Base-by-base conservation (phyloP, 75 land plant species). In the Isoetes taiwanensis region DNA sequence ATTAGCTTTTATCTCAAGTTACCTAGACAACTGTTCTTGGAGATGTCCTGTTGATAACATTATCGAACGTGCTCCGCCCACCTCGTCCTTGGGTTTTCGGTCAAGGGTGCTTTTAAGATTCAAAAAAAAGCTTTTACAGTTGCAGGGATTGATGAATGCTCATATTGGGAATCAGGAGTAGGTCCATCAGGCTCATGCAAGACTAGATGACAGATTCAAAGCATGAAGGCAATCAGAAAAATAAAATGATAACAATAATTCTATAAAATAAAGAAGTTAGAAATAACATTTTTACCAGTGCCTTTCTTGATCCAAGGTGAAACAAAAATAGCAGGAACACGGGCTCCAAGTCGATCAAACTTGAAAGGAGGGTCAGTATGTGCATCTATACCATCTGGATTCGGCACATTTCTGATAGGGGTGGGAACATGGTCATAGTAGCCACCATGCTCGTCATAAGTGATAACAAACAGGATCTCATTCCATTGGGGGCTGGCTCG, bases 361-460 rank as follows among this genome's bases (percentile, higher is more conserved):
- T 56, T 56, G 61, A 90, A 90, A 2, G 26, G 14, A 50, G 64
- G 78, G 1, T 89, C 85, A 2, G 73, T 85, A 4, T 81, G 80
- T 1, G 93, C 87, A 24, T 69, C 58, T 35, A 86, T 70, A 6
- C 85, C 87, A 63, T 90, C 97, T 0, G 93, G 93, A 63, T 60
- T 83, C 11, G 97, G 97, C 23, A 90, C 87, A 17, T 71, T 65
- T 6, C 63, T 3, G 12, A 76, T 80, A 0, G 93, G 97, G 0
- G 97, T 86, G 2, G 93, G 77, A 24, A 83, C 97, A 65, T 90
- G 97, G 34, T 90, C 97, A 38, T 68, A 90, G 59, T 86, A 90
- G 26, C 97, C 97, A 4, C 97, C 97, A 43, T 90, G 97, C 70
- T 90, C 97, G 65, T 90, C 97, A 43, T 90, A 90, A 3, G 97